phyloP scores from a whole-genome alignment of 139 green algal species.

The Axilococcus clingmanii region DNA sequence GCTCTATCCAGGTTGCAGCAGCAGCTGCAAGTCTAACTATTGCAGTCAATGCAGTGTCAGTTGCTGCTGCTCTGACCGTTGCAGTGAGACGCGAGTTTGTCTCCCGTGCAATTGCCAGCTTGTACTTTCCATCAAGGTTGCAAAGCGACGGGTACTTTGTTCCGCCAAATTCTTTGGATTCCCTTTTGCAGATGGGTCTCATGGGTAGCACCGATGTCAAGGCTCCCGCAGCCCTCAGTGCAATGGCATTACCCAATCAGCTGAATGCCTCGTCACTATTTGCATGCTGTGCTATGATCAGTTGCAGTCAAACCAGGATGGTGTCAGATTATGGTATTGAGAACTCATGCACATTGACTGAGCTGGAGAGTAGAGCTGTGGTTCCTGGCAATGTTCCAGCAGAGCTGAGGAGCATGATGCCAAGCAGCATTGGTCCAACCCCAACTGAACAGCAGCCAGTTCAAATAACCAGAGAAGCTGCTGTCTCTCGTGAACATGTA shows the following conservation, averaged over 20 bases:
- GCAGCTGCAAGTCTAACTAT: background rate
- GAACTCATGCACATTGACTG: no score
- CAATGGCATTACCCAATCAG: no score
- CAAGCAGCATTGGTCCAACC: no score
- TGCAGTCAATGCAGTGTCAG: background rate
- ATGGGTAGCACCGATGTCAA: slow-evolving; percentile 13
- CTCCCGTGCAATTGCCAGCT: slow-evolving; percentile 12
- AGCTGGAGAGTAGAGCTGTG: no score
- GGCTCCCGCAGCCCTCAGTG: slow-evolving; percentile 14
- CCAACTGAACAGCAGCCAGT: no score
- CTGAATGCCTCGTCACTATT: no score
- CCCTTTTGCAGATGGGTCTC: slow-evolving; percentile 31
- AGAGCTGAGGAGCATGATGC: no score
- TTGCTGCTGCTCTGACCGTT: background rate
- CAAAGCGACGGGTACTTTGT: slow-evolving; percentile 20
- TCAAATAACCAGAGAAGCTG: slow-evolving; percentile 4
- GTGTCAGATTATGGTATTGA: no score
- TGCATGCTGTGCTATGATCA: no score
- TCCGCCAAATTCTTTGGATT: slow-evolving; percentile 30
- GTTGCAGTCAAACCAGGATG: no score
- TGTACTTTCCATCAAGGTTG: background rate
- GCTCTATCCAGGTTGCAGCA: background rate
- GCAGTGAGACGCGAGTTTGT: no score
- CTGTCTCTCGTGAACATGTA: slow-evolving; percentile 7
- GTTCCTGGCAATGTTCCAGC: no score